These are phyloP conservation scores for Tylopilus vinaceipallidus DNA, from an alignment of 768 basidiomycete genomes.

Conservation along the genomic window DNA sequence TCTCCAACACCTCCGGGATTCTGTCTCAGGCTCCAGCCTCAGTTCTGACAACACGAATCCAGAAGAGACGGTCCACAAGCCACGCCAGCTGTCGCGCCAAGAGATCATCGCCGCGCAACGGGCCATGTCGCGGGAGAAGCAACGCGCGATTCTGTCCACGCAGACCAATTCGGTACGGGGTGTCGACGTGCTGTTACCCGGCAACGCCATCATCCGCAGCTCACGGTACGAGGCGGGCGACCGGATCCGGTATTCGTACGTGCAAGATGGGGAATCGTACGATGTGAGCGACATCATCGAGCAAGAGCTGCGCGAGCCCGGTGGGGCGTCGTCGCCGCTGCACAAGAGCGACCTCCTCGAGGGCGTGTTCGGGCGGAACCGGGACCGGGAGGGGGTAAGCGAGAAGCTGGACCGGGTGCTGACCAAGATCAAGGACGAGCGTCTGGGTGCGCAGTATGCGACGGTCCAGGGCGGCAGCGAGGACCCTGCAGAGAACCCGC, in stretches of 20 bases:
- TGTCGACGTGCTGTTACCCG: constrained; percentile 83
- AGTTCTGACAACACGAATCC: constrained; percentile 42
- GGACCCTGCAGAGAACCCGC: constrained; percentile 24
- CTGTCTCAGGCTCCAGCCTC: constrained; percentile 53
- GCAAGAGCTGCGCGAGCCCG: constrained; percentile 73
- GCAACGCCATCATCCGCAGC: constrained; percentile 83
- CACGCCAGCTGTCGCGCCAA: constrained; percentile 57
- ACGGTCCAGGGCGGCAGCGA: constrained; percentile 1
- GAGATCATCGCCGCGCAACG: constrained; percentile 95
- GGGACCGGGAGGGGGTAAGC: constrained; percentile 58
- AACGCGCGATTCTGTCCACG: constrained; percentile 79
- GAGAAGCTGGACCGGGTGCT: constrained; percentile 75
- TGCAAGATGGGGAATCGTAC: constrained; percentile 88
- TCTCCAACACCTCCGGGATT: constrained; percentile 68
- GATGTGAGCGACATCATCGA: constrained; percentile 95
- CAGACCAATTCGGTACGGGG: constrained; percentile 84
- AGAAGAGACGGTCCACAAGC: constrained; percentile 36
- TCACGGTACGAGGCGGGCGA: constrained; percentile 70
- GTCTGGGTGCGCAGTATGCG: constrained; percentile 36
- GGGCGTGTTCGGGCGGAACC: constrained; percentile 57
- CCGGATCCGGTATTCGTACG: constrained; percentile 89
- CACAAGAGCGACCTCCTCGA: constrained; percentile 62
- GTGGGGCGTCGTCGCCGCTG: constrained; percentile 24
- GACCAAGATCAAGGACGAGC: constrained; percentile 70
- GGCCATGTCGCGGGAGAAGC: constrained; percentile 80